A percentile compares a stretch with the other conserved stretches of the same genome.
These are phyloP conservation scores for Pleurotus citrinopileatus DNA, from an alignment of 768 basidiomycete species.

Conservation along the genomic window DNA sequence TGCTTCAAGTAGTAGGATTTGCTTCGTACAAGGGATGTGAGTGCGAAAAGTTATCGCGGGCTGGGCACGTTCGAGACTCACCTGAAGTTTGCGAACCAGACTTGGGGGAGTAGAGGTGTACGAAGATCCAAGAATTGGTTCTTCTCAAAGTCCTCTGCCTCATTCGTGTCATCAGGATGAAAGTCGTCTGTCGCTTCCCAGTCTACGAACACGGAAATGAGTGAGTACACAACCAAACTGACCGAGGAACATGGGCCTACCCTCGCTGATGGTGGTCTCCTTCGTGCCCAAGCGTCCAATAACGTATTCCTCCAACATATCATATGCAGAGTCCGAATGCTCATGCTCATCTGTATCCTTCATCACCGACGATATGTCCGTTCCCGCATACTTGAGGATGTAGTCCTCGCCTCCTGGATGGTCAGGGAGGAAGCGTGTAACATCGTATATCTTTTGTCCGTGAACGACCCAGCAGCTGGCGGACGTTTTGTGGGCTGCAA, in stretches of 20 bases:
- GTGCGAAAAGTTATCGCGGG: no score
- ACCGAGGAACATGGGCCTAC: slow-evolving; percentile 38
- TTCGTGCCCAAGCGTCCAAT: slow-evolving; percentile 81
- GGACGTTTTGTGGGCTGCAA: slow-evolving; percentile 56
- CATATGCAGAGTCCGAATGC: slow-evolving; percentile 89
- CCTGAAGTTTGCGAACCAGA: slow-evolving; percentile 88
- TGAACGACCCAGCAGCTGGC: slow-evolving; percentile 81
- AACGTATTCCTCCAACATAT: slow-evolving; percentile 85
- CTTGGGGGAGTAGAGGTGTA: slow-evolving; percentile 80
- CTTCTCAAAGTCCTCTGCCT: slow-evolving; percentile 77
- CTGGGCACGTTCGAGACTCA: slow-evolving; percentile 24
- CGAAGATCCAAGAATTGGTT: slow-evolving; percentile 90
- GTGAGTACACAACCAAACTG: not conserved
- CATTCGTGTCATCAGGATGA: slow-evolving; percentile 86
- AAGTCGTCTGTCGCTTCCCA: slow-evolving; percentile 92
- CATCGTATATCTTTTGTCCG: slow-evolving; percentile 85
- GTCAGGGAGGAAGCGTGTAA: slow-evolving; percentile 79
- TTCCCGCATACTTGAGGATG: slow-evolving; percentile 78
- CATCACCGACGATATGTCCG: slow-evolving; percentile 82
- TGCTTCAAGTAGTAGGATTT: slow-evolving; percentile 96
- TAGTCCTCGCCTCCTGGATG: slow-evolving; percentile 96
- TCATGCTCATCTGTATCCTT: slow-evolving; percentile 76
- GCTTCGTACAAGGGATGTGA: slow-evolving; percentile 32
- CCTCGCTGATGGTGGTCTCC: slow-evolving; percentile 74
- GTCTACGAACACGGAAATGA: slow-evolving; percentile 40